Conservation (phyloP, 148 eudicot genomes). For the Talinum fruticosum region DNA sequence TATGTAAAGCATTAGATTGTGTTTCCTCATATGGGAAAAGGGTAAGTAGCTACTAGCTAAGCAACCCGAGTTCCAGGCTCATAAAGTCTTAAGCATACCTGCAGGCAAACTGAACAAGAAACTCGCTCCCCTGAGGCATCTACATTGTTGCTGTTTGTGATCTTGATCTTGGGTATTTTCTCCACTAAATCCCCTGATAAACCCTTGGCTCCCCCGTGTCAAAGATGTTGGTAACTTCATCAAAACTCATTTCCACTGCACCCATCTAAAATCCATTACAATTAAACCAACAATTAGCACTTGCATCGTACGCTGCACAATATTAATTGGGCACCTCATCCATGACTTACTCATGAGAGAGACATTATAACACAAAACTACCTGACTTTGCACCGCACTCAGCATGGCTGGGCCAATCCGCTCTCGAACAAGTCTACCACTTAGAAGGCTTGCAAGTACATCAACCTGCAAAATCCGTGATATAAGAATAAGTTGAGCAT, state of each 20-base stretch:
- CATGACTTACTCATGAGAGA: neutral
- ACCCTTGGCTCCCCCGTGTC: conserved; percentile 85
- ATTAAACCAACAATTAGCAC: conserved; percentile 6
- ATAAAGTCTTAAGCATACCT: conserved; percentile 40
- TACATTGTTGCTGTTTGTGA: conserved; percentile 52
- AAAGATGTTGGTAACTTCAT: conserved; percentile 70
- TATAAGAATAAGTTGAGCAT: conserved; percentile 8
- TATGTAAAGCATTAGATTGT: neutral
- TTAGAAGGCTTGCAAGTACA: conserved; percentile 87
- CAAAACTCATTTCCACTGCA: conserved; percentile 74
- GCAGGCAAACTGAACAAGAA: conserved; percentile 94
- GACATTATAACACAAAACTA: conserved; percentile 19
- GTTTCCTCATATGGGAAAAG: too few species aligned
- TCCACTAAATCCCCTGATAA: conserved; percentile 73
- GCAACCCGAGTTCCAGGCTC: neutral
- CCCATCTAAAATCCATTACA: conserved; percentile 62
- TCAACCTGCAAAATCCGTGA: conserved; percentile 60
- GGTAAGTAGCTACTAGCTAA: neutral
- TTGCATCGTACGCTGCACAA: neutral
- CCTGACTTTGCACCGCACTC: conserved; percentile 99
- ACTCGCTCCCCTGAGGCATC: conserved; percentile 83
- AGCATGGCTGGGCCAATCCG: conserved; percentile 97
- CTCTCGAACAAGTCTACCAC: conserved; percentile 96
- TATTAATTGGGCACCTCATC: neutral
- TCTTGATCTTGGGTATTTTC: conserved; percentile 80